A percentile compares a stretch with the other conserved stretches of the same genome.
Conservation (phyloP, 176 grass and related monocot genomes). For the Cenchrus fungigraminus region DNA sequence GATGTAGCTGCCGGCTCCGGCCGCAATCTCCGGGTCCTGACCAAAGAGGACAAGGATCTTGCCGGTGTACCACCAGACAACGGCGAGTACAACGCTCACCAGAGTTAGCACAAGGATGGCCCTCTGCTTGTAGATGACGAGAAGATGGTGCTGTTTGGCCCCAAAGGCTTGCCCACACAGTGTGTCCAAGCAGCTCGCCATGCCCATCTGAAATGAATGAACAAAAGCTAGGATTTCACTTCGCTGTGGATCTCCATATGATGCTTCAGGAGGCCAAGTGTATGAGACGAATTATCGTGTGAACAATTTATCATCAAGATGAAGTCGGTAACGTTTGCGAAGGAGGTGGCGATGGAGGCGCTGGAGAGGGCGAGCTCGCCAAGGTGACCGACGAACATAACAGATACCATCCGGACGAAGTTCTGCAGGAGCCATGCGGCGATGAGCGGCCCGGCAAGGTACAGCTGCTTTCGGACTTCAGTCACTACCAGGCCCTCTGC, state of each 20-base stretch:
- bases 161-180: slow-evolving; percentile 78
- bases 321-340: slow-evolving; percentile 49
- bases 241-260: neutral
- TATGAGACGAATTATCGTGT: neutral
- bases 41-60: slow-evolving; percentile 66
- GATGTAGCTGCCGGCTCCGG: slow-evolving; percentile 63
- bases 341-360: slow-evolving; percentile 60
- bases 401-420: slow-evolving; percentile 51
- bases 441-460: slow-evolving; percentile 50
- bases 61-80: slow-evolving; percentile 56
- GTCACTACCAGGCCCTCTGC: slow-evolving; percentile 20
- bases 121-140: slow-evolving; percentile 77
- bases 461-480: slow-evolving; percentile 50
- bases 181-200: slow-evolving; percentile 58
- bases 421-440: slow-evolving; percentile 48
- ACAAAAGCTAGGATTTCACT: neutral
- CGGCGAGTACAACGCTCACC: slow-evolving; percentile 46
- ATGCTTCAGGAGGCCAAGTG: neutral
- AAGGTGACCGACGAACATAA: slow-evolving; percentile 57
- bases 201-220: slow-evolving; percentile 36
- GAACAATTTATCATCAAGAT: slow-evolving; percentile 41
- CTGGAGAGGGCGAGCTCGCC: slow-evolving; percentile 53
- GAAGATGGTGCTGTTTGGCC: slow-evolving; percentile 59
- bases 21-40: slow-evolving; percentile 66
- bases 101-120: slow-evolving; percentile 67